A percentile compares a stretch with the other conserved stretches of the same genome.
These are phyloP conservation scores for Ruellia speciosa DNA, from an alignment of 305 asterid species.

Conservation along the genomic window DNA sequence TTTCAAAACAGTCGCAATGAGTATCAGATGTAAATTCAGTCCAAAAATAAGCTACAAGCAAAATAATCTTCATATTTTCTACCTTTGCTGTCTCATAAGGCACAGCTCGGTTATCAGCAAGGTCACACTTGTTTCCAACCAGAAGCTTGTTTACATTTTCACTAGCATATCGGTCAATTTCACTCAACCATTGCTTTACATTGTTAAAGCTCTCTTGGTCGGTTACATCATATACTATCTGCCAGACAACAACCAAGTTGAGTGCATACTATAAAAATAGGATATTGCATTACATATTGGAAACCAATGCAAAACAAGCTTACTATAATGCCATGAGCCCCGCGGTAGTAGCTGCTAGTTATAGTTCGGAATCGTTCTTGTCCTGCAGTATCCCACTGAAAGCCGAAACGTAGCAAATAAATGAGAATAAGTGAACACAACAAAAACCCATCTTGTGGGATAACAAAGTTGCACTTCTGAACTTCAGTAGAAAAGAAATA, in stretches of 20 bases:
- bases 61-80: conserved; percentile 4
- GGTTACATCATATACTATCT: conserved; percentile 72
- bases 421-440: not conserved
- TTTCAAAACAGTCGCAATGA: conserved; percentile 22
- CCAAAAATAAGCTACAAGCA: not conserved
- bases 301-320: conserved; percentile 17
- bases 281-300: not conserved
- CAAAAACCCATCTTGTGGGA: not conserved
- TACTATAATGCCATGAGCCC: conserved; percentile 87
- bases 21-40: conserved; percentile 11
- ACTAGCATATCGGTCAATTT: conserved; percentile 77
- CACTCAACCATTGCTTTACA: conserved; percentile 77
- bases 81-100: conserved; percentile 75
- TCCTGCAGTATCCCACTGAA: conserved; percentile 88
- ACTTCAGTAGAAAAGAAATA: no score
- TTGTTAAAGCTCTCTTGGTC: conserved; percentile 70
- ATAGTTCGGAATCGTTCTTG: conserved; percentile 84
- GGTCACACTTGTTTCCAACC: conserved; percentile 68
- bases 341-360: conserved; percentile 81
- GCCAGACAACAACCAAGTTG: conserved; percentile 22
- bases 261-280: conserved; percentile 12
- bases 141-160: conserved; percentile 73
- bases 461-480: not conserved
- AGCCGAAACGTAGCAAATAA: conserved; percentile 5
- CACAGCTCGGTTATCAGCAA: conserved; percentile 60